Base-by-base conservation (phyloP, 2,329 filamentous ascomycete species). In the Trichoderma oligosporum region DNA sequence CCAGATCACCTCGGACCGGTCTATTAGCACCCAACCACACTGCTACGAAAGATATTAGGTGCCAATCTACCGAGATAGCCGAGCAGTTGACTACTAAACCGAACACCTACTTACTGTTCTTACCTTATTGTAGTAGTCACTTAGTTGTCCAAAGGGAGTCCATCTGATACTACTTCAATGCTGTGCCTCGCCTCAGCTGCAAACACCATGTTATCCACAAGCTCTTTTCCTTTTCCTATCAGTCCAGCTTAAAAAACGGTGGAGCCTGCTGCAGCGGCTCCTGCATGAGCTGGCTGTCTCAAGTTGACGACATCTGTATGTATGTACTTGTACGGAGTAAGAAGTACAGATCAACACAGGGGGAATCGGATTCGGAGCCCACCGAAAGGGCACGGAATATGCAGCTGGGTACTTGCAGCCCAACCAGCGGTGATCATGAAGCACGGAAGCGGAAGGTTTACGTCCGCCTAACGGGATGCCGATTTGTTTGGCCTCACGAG, bases 321-420 rank as follows among this genome's bases (percentile, higher is more conserved):
- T n/a, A 11, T 18, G 16, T 7, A 11, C 35, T 22, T 24, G 14
- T 24, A n/a, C 22, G 22, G n/a, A n/a, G n/a, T n/a, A n/a, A n/a
- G n/a, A n/a, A n/a, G n/a, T n/a, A n/a, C n/a, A n/a, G 41, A 44
- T 24, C 41, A 44, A 22, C 38, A 22, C 52, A 31, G 52, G 41
- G 41, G 29, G 38, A 36, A 29, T 16, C 29, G 20, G 41, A 22
- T 46, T 41, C 8, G 16, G 41, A 46, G 52, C 52, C n/a, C 52
- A 46, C 51, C 29, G 41, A 38, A 29, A 6, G 20, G 33, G 22
- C 41, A 16, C 31, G 11, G 24, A 38, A 46, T 22, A 38, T 46
- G 52, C 52, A 46, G 52, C 41, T 22, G 52, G 22, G 38, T 36
- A 36, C 22, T 36, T 44, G 41, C 52, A 55, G 52, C 52, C 52